These are phyloP conservation scores for Suillus cothurnatus DNA, from an alignment of 768 basidiomycete genomes.

Conservation along the genomic window DNA sequence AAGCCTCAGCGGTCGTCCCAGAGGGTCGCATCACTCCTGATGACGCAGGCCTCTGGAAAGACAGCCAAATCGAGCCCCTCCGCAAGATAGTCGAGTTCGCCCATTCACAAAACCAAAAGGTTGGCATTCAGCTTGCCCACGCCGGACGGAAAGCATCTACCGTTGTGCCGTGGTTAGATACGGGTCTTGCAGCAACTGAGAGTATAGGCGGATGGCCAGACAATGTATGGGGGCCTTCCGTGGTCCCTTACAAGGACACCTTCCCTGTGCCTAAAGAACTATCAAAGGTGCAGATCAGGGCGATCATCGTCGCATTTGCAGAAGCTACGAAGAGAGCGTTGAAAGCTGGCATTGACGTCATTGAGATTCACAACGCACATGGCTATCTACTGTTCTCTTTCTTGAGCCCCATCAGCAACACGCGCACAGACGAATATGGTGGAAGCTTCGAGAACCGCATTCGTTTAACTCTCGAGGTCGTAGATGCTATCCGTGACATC, in stretches of 20 bases:
- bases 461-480: constrained; percentile 62
- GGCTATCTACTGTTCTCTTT: constrained; percentile 63
- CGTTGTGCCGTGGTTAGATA: constrained; percentile 59
- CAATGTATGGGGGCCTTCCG: constrained; percentile 59
- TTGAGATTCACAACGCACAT: constrained; percentile 66
- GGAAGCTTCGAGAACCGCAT: constrained; percentile 72
- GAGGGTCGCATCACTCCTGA: constrained; percentile 69
- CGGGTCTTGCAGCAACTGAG: constrained; percentile 36
- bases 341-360: constrained; percentile 58
- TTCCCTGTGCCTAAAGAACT: constrained; percentile 60
- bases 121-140: constrained; percentile 77
- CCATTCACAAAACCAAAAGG: constrained; percentile 68
- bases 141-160: constrained; percentile 77
- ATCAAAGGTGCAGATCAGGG: constrained; percentile 56
- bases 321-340: constrained; percentile 54
- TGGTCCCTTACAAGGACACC: constrained; percentile 43
- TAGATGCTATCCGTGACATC: constrained; percentile 60
- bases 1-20: constrained; percentile 65
- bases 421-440: constrained; percentile 68
- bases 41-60: constrained; percentile 66
- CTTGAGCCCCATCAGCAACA: constrained; percentile 60
- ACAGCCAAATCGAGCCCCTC: constrained; percentile 50
- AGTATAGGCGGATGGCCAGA: constrained; percentile 53
- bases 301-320: constrained; percentile 56
- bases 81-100: constrained; percentile 66